A percentile compares a stretch with the other conserved stretches of the same genome.
These are phyloP conservation scores for Acacia acuminata DNA, from an alignment of 306 rosid genomes.

Conservation along the genomic window DNA sequence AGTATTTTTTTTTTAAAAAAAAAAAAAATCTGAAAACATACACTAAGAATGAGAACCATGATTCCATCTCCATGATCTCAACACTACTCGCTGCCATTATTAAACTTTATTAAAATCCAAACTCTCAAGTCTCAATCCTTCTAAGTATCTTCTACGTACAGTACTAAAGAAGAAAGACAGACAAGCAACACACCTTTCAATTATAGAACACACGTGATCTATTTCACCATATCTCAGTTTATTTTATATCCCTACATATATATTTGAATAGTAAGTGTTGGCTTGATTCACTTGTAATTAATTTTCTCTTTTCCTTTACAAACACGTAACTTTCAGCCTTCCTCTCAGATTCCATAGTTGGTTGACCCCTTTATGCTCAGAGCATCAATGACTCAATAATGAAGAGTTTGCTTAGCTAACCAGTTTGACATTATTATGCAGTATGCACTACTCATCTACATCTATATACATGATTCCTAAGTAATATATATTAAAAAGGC, in stretches of 20 bases:
- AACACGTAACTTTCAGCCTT: neutral
- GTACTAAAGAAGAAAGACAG: neutral
- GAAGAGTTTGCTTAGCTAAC: constrained; percentile 25
- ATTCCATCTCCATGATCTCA: neutral
- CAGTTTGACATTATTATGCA: constrained; percentile 1
- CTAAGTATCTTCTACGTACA: too few species aligned
- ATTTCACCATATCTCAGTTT: neutral
- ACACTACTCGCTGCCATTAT: neutral
- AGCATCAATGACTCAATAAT: neutral
- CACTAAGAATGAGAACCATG: neutral
- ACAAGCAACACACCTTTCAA: neutral
- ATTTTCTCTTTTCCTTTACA: neutral
- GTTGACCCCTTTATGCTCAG: neutral
- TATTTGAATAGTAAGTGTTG: neutral
- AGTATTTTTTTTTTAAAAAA: neutral
- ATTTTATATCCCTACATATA: neutral
- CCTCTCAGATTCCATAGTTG: neutral
- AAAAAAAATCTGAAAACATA: neutral
- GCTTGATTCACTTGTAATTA: neutral
- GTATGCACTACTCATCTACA: neutral
- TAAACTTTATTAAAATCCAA: neutral
- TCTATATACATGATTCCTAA: neutral
- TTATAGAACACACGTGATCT: neutral
- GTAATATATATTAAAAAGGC: neutral
- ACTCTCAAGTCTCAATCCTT: neutral